Evolutionary conservation across 768 basidiomycete species (phyloP).

Genomic region (Stropharia rugosoannulata): DNA sequence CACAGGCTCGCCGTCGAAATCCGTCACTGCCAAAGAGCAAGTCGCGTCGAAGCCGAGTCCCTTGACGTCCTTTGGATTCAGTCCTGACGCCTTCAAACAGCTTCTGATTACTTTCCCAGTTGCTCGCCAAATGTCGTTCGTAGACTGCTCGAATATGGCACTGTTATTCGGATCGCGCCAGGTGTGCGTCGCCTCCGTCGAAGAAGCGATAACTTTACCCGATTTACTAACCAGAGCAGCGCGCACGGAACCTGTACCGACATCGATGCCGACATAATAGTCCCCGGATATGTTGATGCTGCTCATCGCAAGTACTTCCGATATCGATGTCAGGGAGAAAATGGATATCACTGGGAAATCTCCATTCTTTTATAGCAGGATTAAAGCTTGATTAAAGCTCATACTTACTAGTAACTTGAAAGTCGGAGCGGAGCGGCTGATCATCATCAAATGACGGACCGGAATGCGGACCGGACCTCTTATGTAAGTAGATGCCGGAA

Average conservation of each 20-base stretch:
- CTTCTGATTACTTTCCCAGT: slow-evolving; percentile 62
- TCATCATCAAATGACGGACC: no score
- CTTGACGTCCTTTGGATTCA: slow-evolving; percentile 64
- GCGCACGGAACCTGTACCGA: slow-evolving; percentile 93
- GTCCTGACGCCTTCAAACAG: slow-evolving; percentile 56
- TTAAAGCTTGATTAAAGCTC: no score
- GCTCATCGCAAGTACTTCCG: neutral
- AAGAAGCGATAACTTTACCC: slow-evolving; percentile 75
- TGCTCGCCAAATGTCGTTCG: slow-evolving; percentile 79
- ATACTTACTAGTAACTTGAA: no score
- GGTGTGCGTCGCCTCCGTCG: slow-evolving; percentile 79
- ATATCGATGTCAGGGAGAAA: neutral
- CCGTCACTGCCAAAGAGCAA: slow-evolving; percentile 89
- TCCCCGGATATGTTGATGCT: slow-evolving; percentile 14
- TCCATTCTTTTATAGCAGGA: no score
- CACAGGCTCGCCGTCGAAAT: slow-evolving; percentile 71
- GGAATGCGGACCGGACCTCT: no score
- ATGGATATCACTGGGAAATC: neutral
- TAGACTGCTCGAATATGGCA: slow-evolving; percentile 96
- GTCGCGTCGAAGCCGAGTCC: slow-evolving; percentile 96
- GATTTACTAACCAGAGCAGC: slow-evolving; percentile 73
- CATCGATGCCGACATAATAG: slow-evolving; percentile 77
- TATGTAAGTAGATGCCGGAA: no score
- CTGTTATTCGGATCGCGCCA: slow-evolving; percentile 84
- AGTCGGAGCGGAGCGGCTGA: no score